Evolutionary conservation across 2,329 filamentous ascomycete species (phyloP), one percentile per base, ranked within the genome.

Genomic region (Ophiostoma populinum): DNA sequence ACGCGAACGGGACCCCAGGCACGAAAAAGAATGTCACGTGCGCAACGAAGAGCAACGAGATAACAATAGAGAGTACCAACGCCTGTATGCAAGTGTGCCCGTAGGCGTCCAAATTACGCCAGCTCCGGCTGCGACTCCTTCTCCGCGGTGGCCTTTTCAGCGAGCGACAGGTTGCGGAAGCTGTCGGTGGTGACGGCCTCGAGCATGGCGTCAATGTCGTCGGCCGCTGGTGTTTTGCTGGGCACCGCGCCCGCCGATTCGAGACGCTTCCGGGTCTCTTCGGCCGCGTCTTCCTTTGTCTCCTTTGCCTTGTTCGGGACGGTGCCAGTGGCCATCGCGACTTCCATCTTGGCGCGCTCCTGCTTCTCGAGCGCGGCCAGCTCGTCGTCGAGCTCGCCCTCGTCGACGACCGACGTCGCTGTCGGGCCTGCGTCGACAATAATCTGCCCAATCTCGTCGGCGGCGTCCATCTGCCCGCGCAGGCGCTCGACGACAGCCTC

Each of bases 361-460:
- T 70, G 63, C 22, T 51, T 59, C 55, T 86, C 75, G 58, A 98
- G 59, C 4, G 65, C 75, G 45, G 80, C 78, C 31, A 95, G 65
- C 58, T 94, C 87, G 40, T 87, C 80, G 45, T 94, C 85, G 37
- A 95, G 71, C 52, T 92, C 86, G 15, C 50, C 65, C 49, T 93
- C 86, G 51, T 93, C 82, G 21, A 92, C 62, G 1, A 53, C 28
- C 54, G 26, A 9, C 4, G 25, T 13, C 15, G 32, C 24, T 2
- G 37, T 25, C 11, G 56, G 59, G 10, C 58, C 63, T 6, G 56
- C 55, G 45, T 90, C 82, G 35, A 75, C 73, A 42, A 95, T 67
- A 26, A 87, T 75, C 37, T 67, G 70, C 19, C 74, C 72, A 16
- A 95, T 70, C 57, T 95, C 87, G 49, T 94, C 85, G 17, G 78